These are phyloP conservation scores for Auriculariales sp. DNA, from an alignment of 768 basidiomycete species.

Conservation along the genomic window DNA sequence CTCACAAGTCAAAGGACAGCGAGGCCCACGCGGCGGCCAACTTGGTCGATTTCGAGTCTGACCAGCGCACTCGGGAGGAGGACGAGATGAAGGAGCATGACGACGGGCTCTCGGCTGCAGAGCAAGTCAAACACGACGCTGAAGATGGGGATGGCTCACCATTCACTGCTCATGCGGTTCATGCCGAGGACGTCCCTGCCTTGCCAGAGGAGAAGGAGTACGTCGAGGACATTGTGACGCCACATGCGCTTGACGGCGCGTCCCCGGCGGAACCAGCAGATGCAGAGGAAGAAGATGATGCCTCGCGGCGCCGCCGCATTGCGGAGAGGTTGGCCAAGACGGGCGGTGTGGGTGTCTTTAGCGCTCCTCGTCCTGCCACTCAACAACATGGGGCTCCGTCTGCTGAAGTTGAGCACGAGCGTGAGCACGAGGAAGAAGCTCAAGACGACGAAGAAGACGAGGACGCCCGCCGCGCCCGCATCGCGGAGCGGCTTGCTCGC, in stretches of 20 bases:
- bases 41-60: not conserved
- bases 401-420: not conserved
- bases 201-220: not conserved
- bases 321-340: slow-evolving; percentile 46
- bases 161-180: too few relatives aligned
- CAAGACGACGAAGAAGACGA: slow-evolving; percentile 28
- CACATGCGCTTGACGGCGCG: not conserved
- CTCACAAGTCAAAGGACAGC: too few relatives aligned
- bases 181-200: not conserved
- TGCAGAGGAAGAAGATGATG: slow-evolving; percentile 27
- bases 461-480: slow-evolving; percentile 35
- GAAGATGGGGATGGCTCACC: too few relatives aligned
- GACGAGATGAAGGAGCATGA: not conserved
- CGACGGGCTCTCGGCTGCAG: too few relatives aligned
- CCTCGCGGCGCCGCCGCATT: slow-evolving; percentile 37
- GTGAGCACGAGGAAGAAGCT: not conserved
- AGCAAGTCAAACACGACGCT: too few relatives aligned
- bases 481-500: slow-evolving; percentile 44
- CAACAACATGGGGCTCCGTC: not conserved
- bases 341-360: slow-evolving; percentile 45
- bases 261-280: not conserved
- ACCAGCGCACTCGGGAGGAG: not conserved
- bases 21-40: not conserved
- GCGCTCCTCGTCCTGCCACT: slow-evolving; percentile 19
- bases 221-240: not conserved